phyloP scores from a whole-genome alignment of 164 flowering plant genomes.

The Vitis vinifera region DNA sequence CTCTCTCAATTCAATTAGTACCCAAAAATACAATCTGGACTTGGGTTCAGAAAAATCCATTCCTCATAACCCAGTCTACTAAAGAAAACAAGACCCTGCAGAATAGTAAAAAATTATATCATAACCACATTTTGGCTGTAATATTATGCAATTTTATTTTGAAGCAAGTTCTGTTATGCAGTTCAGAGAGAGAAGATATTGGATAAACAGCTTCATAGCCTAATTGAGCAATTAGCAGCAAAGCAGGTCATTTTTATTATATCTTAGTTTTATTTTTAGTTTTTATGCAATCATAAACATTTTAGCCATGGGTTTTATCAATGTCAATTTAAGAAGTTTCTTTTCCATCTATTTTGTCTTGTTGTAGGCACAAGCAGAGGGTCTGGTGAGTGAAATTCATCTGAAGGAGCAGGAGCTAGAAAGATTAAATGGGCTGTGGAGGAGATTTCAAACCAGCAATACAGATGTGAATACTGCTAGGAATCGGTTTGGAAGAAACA shows the following conservation, averaged over 20 bases:
- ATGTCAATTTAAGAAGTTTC: neutral
- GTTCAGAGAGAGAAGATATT: conserved; percentile 87
- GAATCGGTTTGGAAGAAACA: conserved; percentile 58
- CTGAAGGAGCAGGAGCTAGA: conserved; percentile 80
- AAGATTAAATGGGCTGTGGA: conserved; percentile 53
- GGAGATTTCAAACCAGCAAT: conserved; percentile 45
- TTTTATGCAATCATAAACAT: neutral
- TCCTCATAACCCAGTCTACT: too few relatives aligned
- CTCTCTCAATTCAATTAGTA: too few relatives aligned
- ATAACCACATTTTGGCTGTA: too few relatives aligned
- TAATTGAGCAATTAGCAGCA: conserved; percentile 78
- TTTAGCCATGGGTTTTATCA: neutral
- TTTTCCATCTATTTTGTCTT: conserved; percentile 1
- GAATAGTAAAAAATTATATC: too few relatives aligned
- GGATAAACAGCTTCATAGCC: conserved; percentile 91
- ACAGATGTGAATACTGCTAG: conserved; percentile 48
- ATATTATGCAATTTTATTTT: neutral
- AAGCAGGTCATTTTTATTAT: conserved; percentile 60
- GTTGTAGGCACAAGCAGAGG: conserved; percentile 88
- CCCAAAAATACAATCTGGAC: too few relatives aligned
- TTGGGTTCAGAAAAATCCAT: too few relatives aligned
- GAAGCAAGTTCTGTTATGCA: conserved; percentile 27
- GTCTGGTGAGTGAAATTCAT: conserved; percentile 65
- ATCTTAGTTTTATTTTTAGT: neutral
- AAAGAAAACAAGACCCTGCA: too few relatives aligned